Evolutionary conservation across 1,284 basidiomycete species (phyloP), one percentile per base, ranked within the genome.

Genomic region (Amylostereum areolatum): DNA sequence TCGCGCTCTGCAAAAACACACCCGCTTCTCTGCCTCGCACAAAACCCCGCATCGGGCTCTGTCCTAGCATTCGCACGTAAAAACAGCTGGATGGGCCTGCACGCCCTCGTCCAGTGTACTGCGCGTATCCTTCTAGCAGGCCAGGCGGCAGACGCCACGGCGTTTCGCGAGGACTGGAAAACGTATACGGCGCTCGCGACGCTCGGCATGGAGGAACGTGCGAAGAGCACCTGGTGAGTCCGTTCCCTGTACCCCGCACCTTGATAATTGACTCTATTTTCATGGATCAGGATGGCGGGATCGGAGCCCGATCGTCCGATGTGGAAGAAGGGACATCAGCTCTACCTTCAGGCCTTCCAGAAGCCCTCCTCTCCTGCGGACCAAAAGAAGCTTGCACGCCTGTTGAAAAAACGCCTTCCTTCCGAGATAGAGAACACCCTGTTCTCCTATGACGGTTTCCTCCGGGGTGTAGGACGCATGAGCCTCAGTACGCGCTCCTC

Each of bases 381-480:
- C 12, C 73, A 80, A 58, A 82, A 80, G 64, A 80, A 78, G 61
- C 69, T 88, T 3, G 70, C 71, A 9, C 69, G 67, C 50, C 55
- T 87, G 18, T 55, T 87, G 43, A 82, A 73, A 58, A 81, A 78
- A 53, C 74, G 80, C 0, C 57, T 85, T 4, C 73, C 72, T 0
- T 65, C 72, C 18, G 73, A 78, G 7, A 64, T 88, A 32, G 70
- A 72, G 12, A 66, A 71, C 27, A 75, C 77, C 27, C 68, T 93
- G 39, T 92, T 94, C 66, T 76, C 77, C 24, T 89, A 85, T 58
- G 79, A 87, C 12, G 79, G 77, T 2, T 92, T 92, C 64, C 68
- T 90, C 32, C 73, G 76, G 37, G 77, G 83, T 0, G 66, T 94
- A n/a, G 90, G 91, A 1, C 75, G 86, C 42, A 89, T 92, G 78